Base-by-base conservation (phyloP, 768 basidiomycete genomes). In the Crepidotus variabilis region DNA sequence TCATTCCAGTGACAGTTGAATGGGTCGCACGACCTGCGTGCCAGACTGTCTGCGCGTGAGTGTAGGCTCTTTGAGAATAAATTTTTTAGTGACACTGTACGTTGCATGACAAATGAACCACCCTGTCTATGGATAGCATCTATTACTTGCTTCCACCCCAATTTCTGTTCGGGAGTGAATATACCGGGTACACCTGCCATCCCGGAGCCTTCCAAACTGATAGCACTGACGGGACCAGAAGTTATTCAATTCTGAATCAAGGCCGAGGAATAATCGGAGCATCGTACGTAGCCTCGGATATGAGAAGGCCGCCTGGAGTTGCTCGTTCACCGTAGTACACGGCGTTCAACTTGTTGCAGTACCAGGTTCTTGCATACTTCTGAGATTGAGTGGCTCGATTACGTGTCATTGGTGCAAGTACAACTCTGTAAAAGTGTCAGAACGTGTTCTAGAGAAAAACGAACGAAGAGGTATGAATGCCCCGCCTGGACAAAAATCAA, bases 11-110 rank as follows among this genome's bases (percentile, higher is more conserved):
- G 14, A 43, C 45, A 10, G 35, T 46, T 16, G 61, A 62, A 48
- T 62, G 61, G 1, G 61, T 58, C 16, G 59, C 58, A n/a, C 61
- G 56, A 8, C 61, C 61, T 50, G 59, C 58, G 21, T 62, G 61
- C 61, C 61, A 62, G 11, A 62, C 61, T 62, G 34, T 8, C 34
- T 13, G 24, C n/a, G n/a, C n/a, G n/a, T n/a, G n/a, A n/a, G n/a
- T n/a, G n/a, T n/a, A n/a, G n/a, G n/a, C n/a, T n/a, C n/a, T n/a
- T n/a, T n/a, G n/a, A n/a, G n/a, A n/a, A n/a, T n/a, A n/a, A n/a
- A n/a, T n/a, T n/a, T n/a, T n/a, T n/a, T n/a, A n/a, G 45, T 13
- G 32, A 47, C 56, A 36, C 35, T 36, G 3, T 51, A 62, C 61
- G 24, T 50, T 62, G 61, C 56, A 62, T 62, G 23, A 60, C 48